These are phyloP conservation scores for Tulasnella calospora DNA, from an alignment of 768 basidiomycete genomes.

Conservation along the genomic window DNA sequence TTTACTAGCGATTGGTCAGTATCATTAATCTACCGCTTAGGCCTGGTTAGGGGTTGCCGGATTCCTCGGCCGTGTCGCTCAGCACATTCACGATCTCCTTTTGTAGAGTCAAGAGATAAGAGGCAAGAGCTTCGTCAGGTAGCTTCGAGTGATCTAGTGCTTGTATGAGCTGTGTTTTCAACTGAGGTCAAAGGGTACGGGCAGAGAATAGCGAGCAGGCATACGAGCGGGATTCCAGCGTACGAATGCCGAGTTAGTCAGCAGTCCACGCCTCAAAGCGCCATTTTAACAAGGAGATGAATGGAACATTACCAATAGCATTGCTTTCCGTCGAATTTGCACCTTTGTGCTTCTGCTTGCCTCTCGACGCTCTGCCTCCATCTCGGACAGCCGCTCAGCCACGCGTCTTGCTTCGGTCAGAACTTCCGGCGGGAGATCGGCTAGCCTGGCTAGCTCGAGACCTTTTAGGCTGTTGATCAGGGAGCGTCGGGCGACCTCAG, in stretches of 20 bases:
- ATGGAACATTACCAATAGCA: slow-evolving; percentile 52
- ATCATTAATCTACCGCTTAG: not conserved
- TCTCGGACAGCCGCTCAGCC: slow-evolving; percentile 52
- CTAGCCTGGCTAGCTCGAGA: slow-evolving; percentile 80
- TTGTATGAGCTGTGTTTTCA: slow-evolving; percentile 69
- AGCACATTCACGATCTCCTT: slow-evolving; percentile 61
- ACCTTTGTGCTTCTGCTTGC: slow-evolving; percentile 59
- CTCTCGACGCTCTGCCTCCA: slow-evolving; percentile 54
- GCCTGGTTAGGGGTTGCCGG: not conserved
- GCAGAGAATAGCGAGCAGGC: slow-evolving; percentile 5
- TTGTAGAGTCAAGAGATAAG: slow-evolving; percentile 65
- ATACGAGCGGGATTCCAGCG: not conserved
- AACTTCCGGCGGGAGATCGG: slow-evolving; percentile 74
- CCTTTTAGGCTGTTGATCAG: slow-evolving; percentile 46
- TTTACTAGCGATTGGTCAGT: not conserved
- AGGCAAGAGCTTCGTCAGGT: slow-evolving; percentile 61
- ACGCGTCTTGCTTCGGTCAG: slow-evolving; percentile 58
- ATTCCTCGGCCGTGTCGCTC: slow-evolving; percentile 21
- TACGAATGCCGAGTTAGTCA: not conserved
- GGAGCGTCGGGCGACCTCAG: not conserved
- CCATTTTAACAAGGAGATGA: not conserved
- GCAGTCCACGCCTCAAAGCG: not conserved
- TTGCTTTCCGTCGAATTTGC: slow-evolving; percentile 57
- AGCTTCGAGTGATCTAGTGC: slow-evolving; percentile 67
- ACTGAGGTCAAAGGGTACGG: slow-evolving; percentile 39